These are phyloP conservation scores for Gautieria morchelliformis DNA, from an alignment of 768 basidiomycete species.

Conservation along the genomic window DNA sequence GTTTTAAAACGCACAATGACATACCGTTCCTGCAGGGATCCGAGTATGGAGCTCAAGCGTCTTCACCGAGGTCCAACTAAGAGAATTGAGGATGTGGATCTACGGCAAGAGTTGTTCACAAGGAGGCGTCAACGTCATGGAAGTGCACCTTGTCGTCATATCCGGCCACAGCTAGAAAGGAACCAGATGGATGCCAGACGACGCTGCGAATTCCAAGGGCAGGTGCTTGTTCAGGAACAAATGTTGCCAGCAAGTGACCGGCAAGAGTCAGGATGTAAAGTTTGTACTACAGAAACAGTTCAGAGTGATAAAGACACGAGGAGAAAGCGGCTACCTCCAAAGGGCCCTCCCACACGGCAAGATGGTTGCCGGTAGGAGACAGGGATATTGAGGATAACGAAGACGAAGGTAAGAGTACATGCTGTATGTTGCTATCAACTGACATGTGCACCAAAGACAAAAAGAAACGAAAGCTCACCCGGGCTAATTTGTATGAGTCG, in stretches of 20 bases:
- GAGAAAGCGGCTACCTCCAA: constrained; percentile 51
- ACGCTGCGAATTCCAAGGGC: constrained; percentile 74
- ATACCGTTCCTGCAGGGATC: constrained; percentile 46
- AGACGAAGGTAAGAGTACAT: constrained; percentile 72
- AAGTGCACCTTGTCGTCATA: constrained; percentile 76
- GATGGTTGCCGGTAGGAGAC: constrained; percentile 65
- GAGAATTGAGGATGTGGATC: constrained; percentile 67
- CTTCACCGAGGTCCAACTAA: constrained; percentile 63
- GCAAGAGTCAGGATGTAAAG: constrained; percentile 58
- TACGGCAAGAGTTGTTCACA: constrained; percentile 18
- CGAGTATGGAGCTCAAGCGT: constrained; percentile 54
- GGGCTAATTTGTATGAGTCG: constrained; percentile 60
- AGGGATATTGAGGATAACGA: constrained; percentile 62
- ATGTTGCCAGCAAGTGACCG: constrained; percentile 55
- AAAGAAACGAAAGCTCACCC: constrained; percentile 35
- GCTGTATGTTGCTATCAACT: constrained; percentile 35
- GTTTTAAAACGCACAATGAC: constrained; percentile 16
- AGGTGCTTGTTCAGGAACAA: constrained; percentile 65
- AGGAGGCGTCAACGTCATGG: not conserved
- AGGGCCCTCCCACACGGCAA: constrained; percentile 79
- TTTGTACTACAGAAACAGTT: constrained; percentile 48
- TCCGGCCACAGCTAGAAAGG: constrained; percentile 73
- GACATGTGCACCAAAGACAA: not conserved
- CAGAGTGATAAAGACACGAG: not conserved
- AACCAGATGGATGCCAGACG: constrained; percentile 80